Conservation (phyloP, 345 rosid genomes). For the Stellera chamaejasme region DNA sequence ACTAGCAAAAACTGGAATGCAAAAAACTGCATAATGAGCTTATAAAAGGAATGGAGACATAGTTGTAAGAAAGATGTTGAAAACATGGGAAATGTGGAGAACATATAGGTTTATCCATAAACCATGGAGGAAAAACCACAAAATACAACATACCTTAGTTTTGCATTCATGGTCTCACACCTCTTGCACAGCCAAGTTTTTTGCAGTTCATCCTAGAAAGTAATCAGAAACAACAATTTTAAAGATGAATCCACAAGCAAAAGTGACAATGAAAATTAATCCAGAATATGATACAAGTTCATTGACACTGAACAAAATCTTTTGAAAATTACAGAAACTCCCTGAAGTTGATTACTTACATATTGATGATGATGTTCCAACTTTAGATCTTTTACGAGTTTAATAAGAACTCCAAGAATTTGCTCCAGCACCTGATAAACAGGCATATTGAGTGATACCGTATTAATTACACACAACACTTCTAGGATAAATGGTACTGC, state of each 20-base stretch:
- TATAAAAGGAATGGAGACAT: too few species aligned
- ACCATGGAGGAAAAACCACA: too few species aligned
- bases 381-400: slow-evolving; percentile 95
- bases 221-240: slow-evolving; percentile 4
- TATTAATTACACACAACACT: slow-evolving; percentile 2
- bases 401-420: slow-evolving; percentile 90
- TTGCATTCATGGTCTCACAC: slow-evolving; percentile 96
- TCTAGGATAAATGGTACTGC: slow-evolving; percentile 6
- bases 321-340: background rate
- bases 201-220: slow-evolving; percentile 74
- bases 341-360: slow-evolving; percentile 30
- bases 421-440: slow-evolving; percentile 79
- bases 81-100: too few species aligned
- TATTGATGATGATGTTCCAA: slow-evolving; percentile 91
- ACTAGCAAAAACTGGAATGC: too few species aligned
- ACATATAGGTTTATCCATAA: too few species aligned
- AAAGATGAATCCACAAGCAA: slow-evolving; percentile 1
- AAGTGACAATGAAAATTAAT: background rate
- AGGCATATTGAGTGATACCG: slow-evolving; percentile 12
- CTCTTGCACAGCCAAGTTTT: slow-evolving; percentile 91
- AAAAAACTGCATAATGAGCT: too few species aligned
- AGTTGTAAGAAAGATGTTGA: too few species aligned
- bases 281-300: background rate
- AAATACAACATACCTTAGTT: slow-evolving; percentile 53
- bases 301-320: background rate